Percentiles rank a stretch among this genome's conserved stretches.
phyloP scores from a whole-genome alignment of 2,329 filamentous ascomycete genomes.

The Apiospora sp. region DNA sequence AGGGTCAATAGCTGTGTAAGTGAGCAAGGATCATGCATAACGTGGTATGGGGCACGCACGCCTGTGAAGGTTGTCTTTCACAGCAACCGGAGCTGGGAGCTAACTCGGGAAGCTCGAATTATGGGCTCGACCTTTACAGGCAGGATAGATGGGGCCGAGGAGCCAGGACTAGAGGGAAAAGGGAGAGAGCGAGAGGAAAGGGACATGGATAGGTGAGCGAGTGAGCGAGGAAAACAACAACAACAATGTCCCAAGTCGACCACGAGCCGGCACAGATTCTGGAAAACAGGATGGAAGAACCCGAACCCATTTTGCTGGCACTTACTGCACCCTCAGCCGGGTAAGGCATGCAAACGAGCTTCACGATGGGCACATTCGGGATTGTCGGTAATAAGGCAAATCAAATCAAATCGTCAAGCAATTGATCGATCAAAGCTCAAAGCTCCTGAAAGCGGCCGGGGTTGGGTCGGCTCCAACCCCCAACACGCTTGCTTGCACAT shows the following conservation, averaged over 20 bases:
- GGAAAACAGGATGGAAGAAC: conserved; percentile 14
- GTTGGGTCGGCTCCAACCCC: background rate
- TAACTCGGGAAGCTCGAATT: conserved; percentile 20
- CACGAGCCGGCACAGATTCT: background rate
- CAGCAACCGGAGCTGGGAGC: conserved; percentile 19
- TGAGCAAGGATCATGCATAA: conserved; percentile 8
- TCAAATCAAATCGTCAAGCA: background rate
- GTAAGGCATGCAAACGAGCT: background rate
- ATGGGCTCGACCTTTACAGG: conserved; percentile 10
- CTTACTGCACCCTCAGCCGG: background rate
- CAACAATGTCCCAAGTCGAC: background rate
- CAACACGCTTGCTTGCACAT: background rate
- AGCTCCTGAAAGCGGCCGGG: background rate
- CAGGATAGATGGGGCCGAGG: conserved; percentile 5
- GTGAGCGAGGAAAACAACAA: conserved; percentile 8
- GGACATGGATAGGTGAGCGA: background rate
- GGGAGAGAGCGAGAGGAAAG: background rate
- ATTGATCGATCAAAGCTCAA: conserved; percentile 13
- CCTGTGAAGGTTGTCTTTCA: background rate
- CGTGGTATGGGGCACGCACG: conserved; percentile 9
- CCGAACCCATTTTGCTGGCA: background rate
- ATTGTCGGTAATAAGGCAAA: conserved; percentile 8
- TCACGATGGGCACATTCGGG: conserved; percentile 14
- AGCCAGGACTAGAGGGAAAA: conserved; percentile 6
- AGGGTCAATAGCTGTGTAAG: background rate